Conservation (phyloP, 495 filamentous ascomycete species). For the Parachaetomium inaequale region DNA sequence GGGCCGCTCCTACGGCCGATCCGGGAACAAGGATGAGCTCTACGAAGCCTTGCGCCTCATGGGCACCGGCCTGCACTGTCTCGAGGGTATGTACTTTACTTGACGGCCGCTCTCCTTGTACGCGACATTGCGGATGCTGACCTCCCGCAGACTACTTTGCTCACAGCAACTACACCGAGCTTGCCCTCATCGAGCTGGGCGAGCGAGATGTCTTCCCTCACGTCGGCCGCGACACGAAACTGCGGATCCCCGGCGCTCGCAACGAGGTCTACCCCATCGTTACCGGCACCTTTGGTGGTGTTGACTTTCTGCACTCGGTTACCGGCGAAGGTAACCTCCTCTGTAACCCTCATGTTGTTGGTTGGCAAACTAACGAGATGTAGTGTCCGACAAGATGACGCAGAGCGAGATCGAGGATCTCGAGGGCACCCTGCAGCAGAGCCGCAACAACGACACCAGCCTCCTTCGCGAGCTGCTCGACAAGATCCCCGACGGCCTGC, state of each 20-base stretch:
- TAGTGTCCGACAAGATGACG: slow-evolving; percentile 76
- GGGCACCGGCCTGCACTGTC: slow-evolving; percentile 81
- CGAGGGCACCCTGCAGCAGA: slow-evolving; percentile 66
- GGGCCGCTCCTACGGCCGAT: slow-evolving; percentile 63
- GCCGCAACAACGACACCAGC: slow-evolving; percentile 54
- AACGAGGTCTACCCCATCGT: slow-evolving; percentile 69
- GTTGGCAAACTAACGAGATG: neutral
- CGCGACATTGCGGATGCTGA: slow-evolving; percentile 1
- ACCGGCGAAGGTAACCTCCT: slow-evolving; percentile 60
- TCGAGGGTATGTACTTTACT: slow-evolving; percentile 56
- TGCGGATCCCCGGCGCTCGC: slow-evolving; percentile 62
- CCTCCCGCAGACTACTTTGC: slow-evolving; percentile 66
- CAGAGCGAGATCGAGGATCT: slow-evolving; percentile 83
- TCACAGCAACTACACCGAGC: slow-evolving; percentile 86
- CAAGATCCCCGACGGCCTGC: slow-evolving; percentile 71
- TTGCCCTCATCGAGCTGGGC: slow-evolving; percentile 79
- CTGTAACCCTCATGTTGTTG: no score
- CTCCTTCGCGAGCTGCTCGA: slow-evolving; percentile 70
- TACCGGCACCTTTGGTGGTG: slow-evolving; percentile 89
- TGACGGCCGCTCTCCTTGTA: neutral
- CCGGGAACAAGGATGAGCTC: slow-evolving; percentile 63
- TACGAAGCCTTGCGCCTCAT: slow-evolving; percentile 81
- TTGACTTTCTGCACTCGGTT: slow-evolving; percentile 82
- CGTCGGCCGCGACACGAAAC: slow-evolving; percentile 65
- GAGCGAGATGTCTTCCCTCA: slow-evolving; percentile 79